Evolutionary conservation across 1,139 yeast species (phyloP).

Genomic region (Pichia sp.): DNA sequence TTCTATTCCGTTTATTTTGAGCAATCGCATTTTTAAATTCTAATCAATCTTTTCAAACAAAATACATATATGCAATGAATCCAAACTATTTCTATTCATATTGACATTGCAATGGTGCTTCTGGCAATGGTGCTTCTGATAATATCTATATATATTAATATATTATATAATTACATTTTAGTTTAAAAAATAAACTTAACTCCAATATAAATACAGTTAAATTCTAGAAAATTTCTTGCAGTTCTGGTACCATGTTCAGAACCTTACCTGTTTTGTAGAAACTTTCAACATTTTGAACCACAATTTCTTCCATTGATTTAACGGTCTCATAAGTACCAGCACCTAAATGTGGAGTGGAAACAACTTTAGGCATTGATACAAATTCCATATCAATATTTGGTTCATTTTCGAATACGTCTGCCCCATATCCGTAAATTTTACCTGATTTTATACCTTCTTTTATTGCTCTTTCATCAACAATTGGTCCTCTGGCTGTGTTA

Average conservation of each 20-base stretch:
- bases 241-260: slow-evolving; percentile 61
- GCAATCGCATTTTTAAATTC: no score
- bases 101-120: no score
- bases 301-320: slow-evolving; percentile 47
- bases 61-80: no score
- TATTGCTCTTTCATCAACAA: slow-evolving; percentile 48
- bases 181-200: no score
- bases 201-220: no score
- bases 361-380: slow-evolving; percentile 49
- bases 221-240: no score
- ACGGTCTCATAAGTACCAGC: slow-evolving; percentile 59
- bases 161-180: no score
- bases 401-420: slow-evolving; percentile 82
- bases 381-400: slow-evolving; percentile 62
- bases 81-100: no score
- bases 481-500: slow-evolving; percentile 60
- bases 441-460: slow-evolving; percentile 59
- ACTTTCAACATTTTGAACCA: slow-evolving; percentile 38
- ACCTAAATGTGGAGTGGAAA: slow-evolving; percentile 78
- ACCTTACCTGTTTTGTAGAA: slow-evolving; percentile 56
- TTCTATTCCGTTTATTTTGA: no score
- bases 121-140: no score
- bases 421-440: slow-evolving; percentile 66
- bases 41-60: no score
- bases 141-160: no score